Evolutionary conservation across 805 yeast species (phyloP), one percentile per base, ranked within the genome.

Genomic region (Metschnikowia koreensis): DNA sequence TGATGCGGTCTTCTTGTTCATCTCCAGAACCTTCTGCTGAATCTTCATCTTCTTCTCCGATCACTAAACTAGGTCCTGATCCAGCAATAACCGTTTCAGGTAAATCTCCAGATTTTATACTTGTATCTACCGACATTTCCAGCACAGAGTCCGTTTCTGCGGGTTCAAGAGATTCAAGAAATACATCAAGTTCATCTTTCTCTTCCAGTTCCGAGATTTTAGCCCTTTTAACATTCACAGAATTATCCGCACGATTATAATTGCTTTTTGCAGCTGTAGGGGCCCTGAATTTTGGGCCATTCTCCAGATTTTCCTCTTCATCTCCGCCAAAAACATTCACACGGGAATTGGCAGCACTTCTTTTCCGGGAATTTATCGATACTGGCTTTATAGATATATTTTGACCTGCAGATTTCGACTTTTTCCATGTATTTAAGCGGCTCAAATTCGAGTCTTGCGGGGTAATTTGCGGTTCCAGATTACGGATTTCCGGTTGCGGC

Each of bases 361-460:
- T 38, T 17, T 40, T 47, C 10, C 38, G 28, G 9, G 50, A 34
- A n/a, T 45, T 22, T 28, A 16, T 37, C 38, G 22, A 46, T 16
- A 44, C 9, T 9, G 51, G 36, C 28, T 57, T 48, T 55, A 61
- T 37, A 53, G 55, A 17, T 31, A 31, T 22, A 33, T n/a, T 33
- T 8, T 29, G 37, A 15, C 39, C 47, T 22, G 22, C 22, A 5
- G 47, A 17, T 43, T 48, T 48, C 26, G 71, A 74, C 66, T 64
- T 69, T 63, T 79, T 81, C 85, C 86, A 82, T 27, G 79, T 81
- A 50, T 77, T 80, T 0, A 81, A 61, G 51, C 77, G 22, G 22
- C 22, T 22, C 22, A 22, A 22, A 22, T 4, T 22, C 22, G 71
- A 54, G 66, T 64, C 41, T 69, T 36, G n/a, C 39, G 47, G 29